phyloP scores from a whole-genome alignment of 139 green algal species.

The Micromonas pusilla region DNA sequence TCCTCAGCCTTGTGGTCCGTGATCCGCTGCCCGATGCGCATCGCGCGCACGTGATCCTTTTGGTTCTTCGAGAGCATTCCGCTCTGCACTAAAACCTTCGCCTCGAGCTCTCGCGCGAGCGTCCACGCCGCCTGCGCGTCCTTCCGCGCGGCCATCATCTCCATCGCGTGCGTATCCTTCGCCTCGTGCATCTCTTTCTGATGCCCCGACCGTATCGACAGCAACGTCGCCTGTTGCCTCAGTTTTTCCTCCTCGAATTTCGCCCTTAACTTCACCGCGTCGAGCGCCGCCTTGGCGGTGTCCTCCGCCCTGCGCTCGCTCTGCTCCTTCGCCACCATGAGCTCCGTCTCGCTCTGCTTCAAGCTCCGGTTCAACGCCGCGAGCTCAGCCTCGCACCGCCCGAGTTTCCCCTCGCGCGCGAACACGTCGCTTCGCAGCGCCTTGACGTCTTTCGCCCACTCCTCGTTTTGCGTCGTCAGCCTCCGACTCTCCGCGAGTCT shows the following conservation, averaged over 20 bases:
- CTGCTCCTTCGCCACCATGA: neutral
- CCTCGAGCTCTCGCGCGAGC: neutral
- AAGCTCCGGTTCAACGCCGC: neutral
- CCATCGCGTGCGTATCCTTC: neutral
- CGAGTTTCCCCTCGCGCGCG: neutral
- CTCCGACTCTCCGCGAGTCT: neutral
- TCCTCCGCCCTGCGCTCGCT: neutral
- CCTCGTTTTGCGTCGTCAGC: neutral
- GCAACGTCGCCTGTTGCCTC: neutral
- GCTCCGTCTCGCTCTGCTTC: neutral
- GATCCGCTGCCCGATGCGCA: too few species aligned
- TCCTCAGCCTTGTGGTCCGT: too few species aligned
- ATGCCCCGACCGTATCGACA: neutral
- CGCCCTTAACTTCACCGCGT: neutral
- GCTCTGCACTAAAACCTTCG: neutral
- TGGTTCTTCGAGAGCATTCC: neutral
- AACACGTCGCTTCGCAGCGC: neutral
- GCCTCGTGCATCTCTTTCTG: neutral
- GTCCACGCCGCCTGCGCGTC: neutral
- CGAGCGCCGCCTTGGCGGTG: neutral
- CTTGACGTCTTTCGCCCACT: neutral
- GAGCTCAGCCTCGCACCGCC: neutral
- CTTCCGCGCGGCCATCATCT: neutral
- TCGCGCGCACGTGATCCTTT: neutral
- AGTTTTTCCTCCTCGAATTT: neutral